These are phyloP conservation scores for Vanrija sp. DNA, from an alignment of 1,284 basidiomycete species.

Conservation along the genomic window DNA sequence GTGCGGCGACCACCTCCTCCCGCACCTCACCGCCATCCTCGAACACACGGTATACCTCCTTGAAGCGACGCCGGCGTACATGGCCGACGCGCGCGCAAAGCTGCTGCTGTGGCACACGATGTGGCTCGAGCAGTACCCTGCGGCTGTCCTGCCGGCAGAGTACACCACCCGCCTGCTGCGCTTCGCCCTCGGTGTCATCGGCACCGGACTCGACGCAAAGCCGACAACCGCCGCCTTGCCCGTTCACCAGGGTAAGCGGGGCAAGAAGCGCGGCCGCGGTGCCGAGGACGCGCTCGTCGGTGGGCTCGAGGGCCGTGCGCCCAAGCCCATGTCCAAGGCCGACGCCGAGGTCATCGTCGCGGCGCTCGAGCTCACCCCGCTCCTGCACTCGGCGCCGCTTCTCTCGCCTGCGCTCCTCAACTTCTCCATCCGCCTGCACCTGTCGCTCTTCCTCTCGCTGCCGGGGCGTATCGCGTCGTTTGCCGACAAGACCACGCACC, in stretches of 20 bases:
- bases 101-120: constrained; percentile 39
- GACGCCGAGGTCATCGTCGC: constrained; percentile 58
- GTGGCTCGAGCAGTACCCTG: constrained; percentile 30
- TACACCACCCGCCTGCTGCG: constrained; percentile 40
- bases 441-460: constrained; percentile 30
- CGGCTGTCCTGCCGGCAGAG: constrained; percentile 31
- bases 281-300: constrained; percentile 76
- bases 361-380: constrained; percentile 54
- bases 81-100: constrained; percentile 31
- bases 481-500: background rate
- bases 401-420: constrained; percentile 67
- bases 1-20: constrained; percentile 43
- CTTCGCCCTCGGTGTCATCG: constrained; percentile 28
- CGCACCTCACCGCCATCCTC: constrained; percentile 38
- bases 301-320: constrained; percentile 51
- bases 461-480: constrained; percentile 12
- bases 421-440: constrained; percentile 51
- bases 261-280: constrained; percentile 69
- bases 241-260: constrained; percentile 47
- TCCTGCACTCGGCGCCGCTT: constrained; percentile 58
- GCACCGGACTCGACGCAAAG: constrained; percentile 25
- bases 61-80: constrained; percentile 29
- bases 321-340: constrained; percentile 54
- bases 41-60: constrained; percentile 43
- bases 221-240: background rate